Conservation (phyloP, 2,329 filamentous ascomycete species). For the Helotiales sp. region DNA sequence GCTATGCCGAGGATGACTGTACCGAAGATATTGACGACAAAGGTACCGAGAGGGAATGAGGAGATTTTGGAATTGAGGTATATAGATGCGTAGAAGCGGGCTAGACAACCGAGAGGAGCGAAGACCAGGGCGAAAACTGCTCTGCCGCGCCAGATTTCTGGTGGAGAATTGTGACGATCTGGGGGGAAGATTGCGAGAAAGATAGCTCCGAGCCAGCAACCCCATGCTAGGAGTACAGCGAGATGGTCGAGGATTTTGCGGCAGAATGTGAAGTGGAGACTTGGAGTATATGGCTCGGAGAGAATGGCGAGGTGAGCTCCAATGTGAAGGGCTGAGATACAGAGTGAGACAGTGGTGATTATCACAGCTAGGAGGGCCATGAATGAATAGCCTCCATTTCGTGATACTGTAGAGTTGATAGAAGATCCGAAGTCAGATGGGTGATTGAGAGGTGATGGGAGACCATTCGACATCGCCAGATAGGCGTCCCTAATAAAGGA, state of each 20-base stretch:
- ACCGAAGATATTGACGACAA: constrained; percentile 76
- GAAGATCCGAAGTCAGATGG: constrained; percentile 37
- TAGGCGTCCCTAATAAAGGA: constrained; percentile 81
- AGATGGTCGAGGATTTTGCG: constrained; percentile 64
- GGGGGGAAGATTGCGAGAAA: constrained; percentile 73
- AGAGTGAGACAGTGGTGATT: constrained; percentile 70
- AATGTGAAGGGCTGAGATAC: constrained; percentile 65
- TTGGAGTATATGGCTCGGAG: constrained; percentile 57
- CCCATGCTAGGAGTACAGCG: constrained; percentile 65
- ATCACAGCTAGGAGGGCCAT: constrained; percentile 76
- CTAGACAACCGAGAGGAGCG: constrained; percentile 75
- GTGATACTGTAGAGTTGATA: constrained; percentile 41
- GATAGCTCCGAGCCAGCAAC: constrained; percentile 76
- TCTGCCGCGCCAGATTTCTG: constrained; percentile 71
- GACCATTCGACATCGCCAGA: constrained; percentile 73
- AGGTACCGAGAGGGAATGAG: constrained; percentile 83
- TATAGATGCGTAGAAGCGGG: constrained; percentile 71
- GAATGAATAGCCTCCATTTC: constrained; percentile 78
- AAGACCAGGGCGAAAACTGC: constrained; percentile 79
- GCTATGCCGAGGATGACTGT: constrained; percentile 73
- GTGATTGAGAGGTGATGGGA: constrained; percentile 52
- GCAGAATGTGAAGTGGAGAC: constrained; percentile 55
- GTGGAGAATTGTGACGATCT: constrained; percentile 43
- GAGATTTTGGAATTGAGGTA: constrained; percentile 66
- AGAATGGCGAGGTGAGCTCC: constrained; percentile 75